phyloP scores from a whole-genome alignment of 2,329 filamentous ascomycete genomes.

The Exophiala aquamarina region DNA sequence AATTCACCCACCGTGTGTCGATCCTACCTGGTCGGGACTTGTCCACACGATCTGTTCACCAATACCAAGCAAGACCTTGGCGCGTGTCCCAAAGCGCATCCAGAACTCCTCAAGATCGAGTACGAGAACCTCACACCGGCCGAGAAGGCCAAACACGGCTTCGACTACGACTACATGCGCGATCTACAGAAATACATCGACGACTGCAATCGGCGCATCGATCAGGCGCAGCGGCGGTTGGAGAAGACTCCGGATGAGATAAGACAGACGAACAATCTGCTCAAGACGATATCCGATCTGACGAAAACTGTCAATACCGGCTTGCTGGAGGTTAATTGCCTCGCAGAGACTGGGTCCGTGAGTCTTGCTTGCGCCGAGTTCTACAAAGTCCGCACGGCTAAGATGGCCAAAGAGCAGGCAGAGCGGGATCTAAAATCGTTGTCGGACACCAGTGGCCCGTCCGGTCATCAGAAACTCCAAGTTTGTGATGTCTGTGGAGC shows the following conservation, averaged over 20 bases:
- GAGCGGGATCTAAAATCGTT: conserved; percentile 88
- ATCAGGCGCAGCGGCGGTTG: conserved; percentile 1
- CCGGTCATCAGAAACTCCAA: conserved; percentile 94
- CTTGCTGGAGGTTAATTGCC: conserved; percentile 78
- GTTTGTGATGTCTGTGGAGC: conserved; percentile 98
- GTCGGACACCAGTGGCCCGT: conserved; percentile 87
- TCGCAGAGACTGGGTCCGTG: conserved; percentile 79
- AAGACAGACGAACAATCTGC: conserved; percentile 83
- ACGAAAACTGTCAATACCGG: conserved; percentile 75
- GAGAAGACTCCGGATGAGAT: conserved; percentile 89
- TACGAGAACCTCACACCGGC: conserved; percentile 72
- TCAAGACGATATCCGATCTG: conserved; percentile 84
- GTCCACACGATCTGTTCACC: conserved; percentile 97
- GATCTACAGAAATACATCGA: conserved; percentile 97
- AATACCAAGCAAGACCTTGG: conserved; percentile 99
- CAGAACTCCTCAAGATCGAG: conserved; percentile 82
- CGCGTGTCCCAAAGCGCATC: conserved; percentile 82
- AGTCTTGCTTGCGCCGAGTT: conserved; percentile 82
- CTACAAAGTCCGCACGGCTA: conserved; percentile 78
- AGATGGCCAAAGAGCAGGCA: conserved; percentile 76
- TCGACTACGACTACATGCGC: conserved; percentile 94
- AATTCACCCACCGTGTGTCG: conserved; percentile 93
- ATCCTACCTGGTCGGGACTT: conserved; percentile 89
- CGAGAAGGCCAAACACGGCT: conserved; percentile 77
- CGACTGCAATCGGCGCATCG: conserved; percentile 78